Percentiles rank a stretch among this genome's conserved stretches.
phyloP scores from a whole-genome alignment of 2,329 filamentous ascomycete genomes.

The Neopestalotiopsis rosae region DNA sequence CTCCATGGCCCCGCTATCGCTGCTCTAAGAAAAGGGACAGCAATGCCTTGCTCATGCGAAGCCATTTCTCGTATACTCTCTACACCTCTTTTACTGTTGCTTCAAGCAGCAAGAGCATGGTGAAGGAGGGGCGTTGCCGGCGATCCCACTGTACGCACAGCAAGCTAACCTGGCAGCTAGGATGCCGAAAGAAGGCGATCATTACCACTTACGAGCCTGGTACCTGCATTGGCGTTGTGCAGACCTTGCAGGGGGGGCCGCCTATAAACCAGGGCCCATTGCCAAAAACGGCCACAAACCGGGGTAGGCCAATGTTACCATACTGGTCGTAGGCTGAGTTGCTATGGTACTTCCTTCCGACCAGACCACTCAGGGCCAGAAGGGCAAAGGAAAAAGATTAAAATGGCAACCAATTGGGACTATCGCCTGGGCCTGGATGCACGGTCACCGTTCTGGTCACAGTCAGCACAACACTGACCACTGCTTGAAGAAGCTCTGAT shows the following conservation, averaged over 20 bases:
- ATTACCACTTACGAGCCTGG: constrained; percentile 4
- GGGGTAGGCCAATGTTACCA: not conserved
- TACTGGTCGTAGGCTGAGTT: constrained; percentile 4
- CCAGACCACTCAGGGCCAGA: not conserved
- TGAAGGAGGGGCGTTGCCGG: not conserved
- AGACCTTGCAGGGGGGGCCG: not conserved
- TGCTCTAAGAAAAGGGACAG: not conserved
- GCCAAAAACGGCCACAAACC: constrained; percentile 14
- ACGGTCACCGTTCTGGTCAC: not conserved
- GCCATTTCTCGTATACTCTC: no score
- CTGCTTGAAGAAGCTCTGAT: constrained; percentile 1
- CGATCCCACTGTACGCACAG: constrained; percentile 8
- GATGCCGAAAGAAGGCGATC: constrained; percentile 15
- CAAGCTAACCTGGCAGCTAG: not conserved
- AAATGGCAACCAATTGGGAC: not conserved
- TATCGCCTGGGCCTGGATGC: not conserved
- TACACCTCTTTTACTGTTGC: no score
- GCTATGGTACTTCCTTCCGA: not conserved
- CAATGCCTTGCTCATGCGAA: not conserved
- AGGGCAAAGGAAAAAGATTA: not conserved
- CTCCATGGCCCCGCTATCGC: constrained; percentile 1
- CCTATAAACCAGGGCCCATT: not conserved
- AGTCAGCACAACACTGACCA: constrained; percentile 3
- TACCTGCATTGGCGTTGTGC: constrained; percentile 18
- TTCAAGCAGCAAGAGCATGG: not conserved